Base-by-base conservation (phyloP, 148 eudicot species). In the Agrostemma githago region DNA sequence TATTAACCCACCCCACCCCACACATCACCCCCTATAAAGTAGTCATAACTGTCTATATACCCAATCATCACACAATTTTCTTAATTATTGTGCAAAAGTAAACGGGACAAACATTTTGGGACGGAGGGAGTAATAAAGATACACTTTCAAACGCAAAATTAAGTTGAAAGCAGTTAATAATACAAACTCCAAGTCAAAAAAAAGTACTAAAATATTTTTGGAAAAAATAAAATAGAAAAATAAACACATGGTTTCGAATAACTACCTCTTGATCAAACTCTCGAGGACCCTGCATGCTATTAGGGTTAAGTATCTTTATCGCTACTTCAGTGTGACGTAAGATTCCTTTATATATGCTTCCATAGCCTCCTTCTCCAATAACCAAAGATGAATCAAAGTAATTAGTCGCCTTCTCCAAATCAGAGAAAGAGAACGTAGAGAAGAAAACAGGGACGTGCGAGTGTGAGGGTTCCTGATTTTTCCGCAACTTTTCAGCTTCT, bases 181-280 rank as follows among this genome's bases (percentile, higher is more conserved):
- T 26, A 26, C 34, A 26, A 26, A 26, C 34, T 26, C 34, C 34
- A 26, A 26, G 34, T 26, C 1, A 26, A 26, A 26, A 26, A 26
- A 26, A 26, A 26, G 34, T 26, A 26, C 1, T 26, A 26, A 26
- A 26, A 26, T 26, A 26, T 0, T 26, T 26, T 26, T 26, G 0
- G 34, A 26, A 26, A 26, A 26, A 26, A 26, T 26, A 26, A 26
- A 26, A 26, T 26, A 6, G 37, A 40, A 19, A 75, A 15, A 6
- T n/a, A 75, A 54, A 16, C 40, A 11, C 39, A 62, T 21, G 17
- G 54, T 37, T 68, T 14, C 39, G 11, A 16, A 11, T 17, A 51
- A 41, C 15, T 76, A 94, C 98, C 97, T 94, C 97, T 80, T 86
- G 98, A 46, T 87, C 79, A 79, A 83, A 94, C 68, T 92, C 92